Conservation (phyloP, 768 basidiomycete genomes). For the Suillus decipiens region DNA sequence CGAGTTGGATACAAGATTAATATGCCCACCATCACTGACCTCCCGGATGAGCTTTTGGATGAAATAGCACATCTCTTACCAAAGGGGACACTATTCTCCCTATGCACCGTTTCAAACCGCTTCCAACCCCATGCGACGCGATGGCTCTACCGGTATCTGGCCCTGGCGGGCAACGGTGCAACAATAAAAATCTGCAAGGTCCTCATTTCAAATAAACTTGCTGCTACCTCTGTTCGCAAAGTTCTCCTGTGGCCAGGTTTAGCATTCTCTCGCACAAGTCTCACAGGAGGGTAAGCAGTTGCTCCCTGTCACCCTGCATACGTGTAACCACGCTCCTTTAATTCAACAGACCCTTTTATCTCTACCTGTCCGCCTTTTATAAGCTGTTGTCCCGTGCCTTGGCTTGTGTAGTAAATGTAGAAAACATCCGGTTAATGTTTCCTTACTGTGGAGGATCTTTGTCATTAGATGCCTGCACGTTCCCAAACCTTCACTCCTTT, state of each 20-base stretch:
- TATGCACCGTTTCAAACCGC: conserved; percentile 5
- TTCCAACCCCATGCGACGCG: conserved; percentile 1
- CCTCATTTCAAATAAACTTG: conserved; percentile 11
- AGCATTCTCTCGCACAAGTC: background rate
- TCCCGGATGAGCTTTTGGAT: conserved; percentile 13
- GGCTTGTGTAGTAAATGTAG: background rate
- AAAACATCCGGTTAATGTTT: conserved; percentile 11
- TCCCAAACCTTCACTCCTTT: conserved; percentile 9
- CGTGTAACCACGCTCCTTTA: background rate
- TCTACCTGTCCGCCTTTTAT: conserved; percentile 9
- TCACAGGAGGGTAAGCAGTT: conserved; percentile 4
- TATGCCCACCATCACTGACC: conserved; percentile 9
- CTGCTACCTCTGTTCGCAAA: conserved; percentile 10
- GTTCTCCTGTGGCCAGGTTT: conserved; percentile 4
- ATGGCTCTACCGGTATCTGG: conserved; percentile 11
- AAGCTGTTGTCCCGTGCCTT: conserved; percentile 3
- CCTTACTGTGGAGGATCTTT: conserved; percentile 7
- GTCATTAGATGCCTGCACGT: conserved; percentile 3
- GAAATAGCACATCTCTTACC: background rate
- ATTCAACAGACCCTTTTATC: conserved; percentile 10
- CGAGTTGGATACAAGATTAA: background rate
- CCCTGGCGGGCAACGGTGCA: background rate
- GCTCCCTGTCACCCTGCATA: background rate
- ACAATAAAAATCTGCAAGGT: conserved; percentile 8
- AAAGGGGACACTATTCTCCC: background rate